Base-by-base conservation (phyloP, 116 monocot genomes). In the Phalaenopsis hybrid region DNA sequence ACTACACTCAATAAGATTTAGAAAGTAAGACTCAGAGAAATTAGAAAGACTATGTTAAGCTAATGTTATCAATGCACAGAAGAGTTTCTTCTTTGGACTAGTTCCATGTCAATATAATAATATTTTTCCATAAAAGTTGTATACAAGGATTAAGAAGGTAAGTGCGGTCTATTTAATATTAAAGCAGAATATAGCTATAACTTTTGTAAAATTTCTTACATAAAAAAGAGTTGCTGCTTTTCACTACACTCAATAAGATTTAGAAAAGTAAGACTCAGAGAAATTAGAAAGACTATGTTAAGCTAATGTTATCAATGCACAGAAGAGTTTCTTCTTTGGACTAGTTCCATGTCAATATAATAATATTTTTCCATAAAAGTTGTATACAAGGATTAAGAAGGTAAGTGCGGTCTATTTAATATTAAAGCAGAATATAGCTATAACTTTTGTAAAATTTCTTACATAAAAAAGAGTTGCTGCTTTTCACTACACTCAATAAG, bases 381-480 rank as follows among this genome's bases (percentile, higher is more conserved):
- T 12, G 4, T 63, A n/a, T 63, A 23, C 8, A 23, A 63, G 23
- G 23, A 63, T 63, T 63, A 63, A 21, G 23, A 23, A 12, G 23
- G n/a, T 63, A 21, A 63, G 21, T 63, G 23, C 31, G 21, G 20
- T 8, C 8, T 18, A 63, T 23, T 4, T 21, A 6, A 63, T 5
- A 63, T 63, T 63, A 63, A 63, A 63, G 21, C 18, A 63, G 21
- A 63, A n/a, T 63, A 63, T 63, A 63, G 59, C 63, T 63, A 63
- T 11, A 21, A 63, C 6, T 7, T 63, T 21, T n/a, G n/a, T 6
- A 7, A 63, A 63, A 63, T 9, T 5, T 5, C 21, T 21, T 63
- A 15, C 52, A 52, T 52, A 52, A 63, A 63, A 63, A 21, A 63
- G n/a, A 63, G 20, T 63, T 63, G 3, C 52, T 13, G 15, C 52